Conservation (phyloP, 148 eudicot species). For the Gaultheria prostrata region DNA sequence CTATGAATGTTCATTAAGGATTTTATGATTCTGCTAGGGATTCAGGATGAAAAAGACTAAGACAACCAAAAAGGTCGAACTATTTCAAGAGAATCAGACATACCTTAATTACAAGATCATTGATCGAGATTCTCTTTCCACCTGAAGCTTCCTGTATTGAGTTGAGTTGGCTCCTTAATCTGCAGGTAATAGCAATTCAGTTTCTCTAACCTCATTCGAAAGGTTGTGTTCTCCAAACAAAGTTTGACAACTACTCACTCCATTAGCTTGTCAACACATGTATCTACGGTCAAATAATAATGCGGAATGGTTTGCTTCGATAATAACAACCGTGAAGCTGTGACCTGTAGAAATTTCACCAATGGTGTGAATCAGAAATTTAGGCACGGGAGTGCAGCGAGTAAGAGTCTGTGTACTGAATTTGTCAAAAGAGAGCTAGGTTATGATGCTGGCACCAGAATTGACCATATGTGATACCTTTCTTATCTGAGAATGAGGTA, state of each 20-base stretch:
- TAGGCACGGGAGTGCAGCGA: background rate
- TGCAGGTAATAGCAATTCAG: constrained; percentile 25
- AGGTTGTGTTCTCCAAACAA: constrained; percentile 1
- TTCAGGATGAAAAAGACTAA: background rate
- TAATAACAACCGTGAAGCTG: constrained; percentile 72
- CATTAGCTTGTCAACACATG: constrained; percentile 84
- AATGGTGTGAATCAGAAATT: constrained; percentile 14
- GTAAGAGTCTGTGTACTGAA: background rate
- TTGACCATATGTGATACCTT: constrained; percentile 42
- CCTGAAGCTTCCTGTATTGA: constrained; percentile 91
- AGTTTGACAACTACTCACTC: constrained; percentile 51
- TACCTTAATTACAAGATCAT: constrained; percentile 98
- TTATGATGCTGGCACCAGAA: background rate
- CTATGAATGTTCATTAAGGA: background rate
- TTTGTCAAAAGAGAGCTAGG: background rate
- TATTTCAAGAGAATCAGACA: background rate
- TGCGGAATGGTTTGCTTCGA: constrained; percentile 93
- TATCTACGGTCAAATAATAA: constrained; percentile 81
- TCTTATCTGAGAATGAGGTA: constrained; percentile 84
- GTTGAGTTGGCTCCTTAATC: constrained; percentile 75
- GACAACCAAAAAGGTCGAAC: background rate
- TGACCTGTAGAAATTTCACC: constrained; percentile 46
- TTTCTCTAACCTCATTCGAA: constrained; percentile 12
- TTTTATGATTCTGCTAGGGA: constrained; percentile 5
- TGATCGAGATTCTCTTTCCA: constrained; percentile 83